Evolutionary conservation across 1,284 basidiomycete genomes (phyloP).

Genomic region (Malassezia cuniculi): DNA sequence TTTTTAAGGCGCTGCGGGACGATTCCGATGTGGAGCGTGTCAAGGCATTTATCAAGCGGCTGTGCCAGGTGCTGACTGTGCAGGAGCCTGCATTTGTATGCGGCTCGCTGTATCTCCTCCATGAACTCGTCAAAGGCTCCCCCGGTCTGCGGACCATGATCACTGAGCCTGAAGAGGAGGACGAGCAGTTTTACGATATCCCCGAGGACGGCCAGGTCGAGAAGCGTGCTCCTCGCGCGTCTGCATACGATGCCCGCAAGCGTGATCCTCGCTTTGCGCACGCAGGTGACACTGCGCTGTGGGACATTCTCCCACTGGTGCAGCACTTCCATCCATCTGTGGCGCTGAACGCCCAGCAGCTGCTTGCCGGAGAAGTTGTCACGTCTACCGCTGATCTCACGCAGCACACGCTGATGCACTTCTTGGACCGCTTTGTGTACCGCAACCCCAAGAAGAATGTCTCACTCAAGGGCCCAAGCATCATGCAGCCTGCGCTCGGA

Average conservation of each 20-base stretch:
- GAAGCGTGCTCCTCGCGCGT: slow-evolving; percentile 14
- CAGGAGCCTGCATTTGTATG: slow-evolving; percentile 77
- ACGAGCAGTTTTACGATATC: slow-evolving; percentile 50
- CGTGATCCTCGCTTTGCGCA: slow-evolving; percentile 79
- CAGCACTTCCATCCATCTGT: slow-evolving; percentile 85
- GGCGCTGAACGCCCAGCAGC: slow-evolving; percentile 75
- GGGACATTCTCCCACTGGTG: slow-evolving; percentile 51
- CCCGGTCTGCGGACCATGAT: slow-evolving; percentile 62
- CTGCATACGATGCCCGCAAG: slow-evolving; percentile 50
- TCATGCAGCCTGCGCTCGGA: slow-evolving; percentile 75
- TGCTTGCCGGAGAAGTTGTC: slow-evolving; percentile 56
- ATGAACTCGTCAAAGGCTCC: slow-evolving; percentile 59
- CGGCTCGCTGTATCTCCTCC: slow-evolving; percentile 60
- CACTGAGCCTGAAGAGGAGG: slow-evolving; percentile 48
- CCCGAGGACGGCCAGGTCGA: slow-evolving; percentile 32
- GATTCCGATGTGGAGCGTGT: slow-evolving; percentile 59
- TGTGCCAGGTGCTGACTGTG: slow-evolving; percentile 68
- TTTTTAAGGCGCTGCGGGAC: slow-evolving; percentile 81
- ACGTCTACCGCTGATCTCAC: slow-evolving; percentile 76
- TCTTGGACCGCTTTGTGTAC: slow-evolving; percentile 80
- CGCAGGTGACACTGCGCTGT: slow-evolving; percentile 55
- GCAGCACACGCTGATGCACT: slow-evolving; percentile 81
- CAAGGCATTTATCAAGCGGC: slow-evolving; percentile 71
- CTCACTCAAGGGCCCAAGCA: slow-evolving; percentile 60
- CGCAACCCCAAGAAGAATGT: slow-evolving; percentile 80